A percentile compares a stretch with the other conserved stretches of the same genome.
Evolutionary conservation across 306 rosid species (phyloP).

Genomic region (Purshia tridentata): DNA sequence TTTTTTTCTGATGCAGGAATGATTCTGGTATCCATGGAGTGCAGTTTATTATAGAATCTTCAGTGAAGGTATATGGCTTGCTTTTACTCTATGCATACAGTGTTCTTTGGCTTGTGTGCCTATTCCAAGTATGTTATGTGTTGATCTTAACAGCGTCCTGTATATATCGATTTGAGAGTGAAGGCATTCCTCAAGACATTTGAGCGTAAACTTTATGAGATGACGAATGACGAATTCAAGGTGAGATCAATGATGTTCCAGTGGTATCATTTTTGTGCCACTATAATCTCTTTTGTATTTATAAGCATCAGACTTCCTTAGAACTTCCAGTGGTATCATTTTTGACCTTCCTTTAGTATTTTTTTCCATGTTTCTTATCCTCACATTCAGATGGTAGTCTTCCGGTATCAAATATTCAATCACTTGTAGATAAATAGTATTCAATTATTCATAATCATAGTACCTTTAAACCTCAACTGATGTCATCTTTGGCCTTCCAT

Average conservation of each 20-base stretch:
- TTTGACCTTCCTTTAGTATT: background rate
- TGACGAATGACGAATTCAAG: conserved; percentile 86
- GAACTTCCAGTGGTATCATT: background rate
- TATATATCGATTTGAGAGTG: conserved; percentile 68
- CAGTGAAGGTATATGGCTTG: conserved; percentile 62
- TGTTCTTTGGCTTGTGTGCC: conserved; percentile 14
- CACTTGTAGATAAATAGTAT: background rate
- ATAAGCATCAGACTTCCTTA: background rate
- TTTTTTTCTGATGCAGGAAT: conserved; percentile 47
- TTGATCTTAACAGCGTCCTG: conserved; percentile 61
- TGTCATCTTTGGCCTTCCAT: background rate
- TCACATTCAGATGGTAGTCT: background rate
- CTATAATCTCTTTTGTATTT: background rate
- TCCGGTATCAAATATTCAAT: background rate
- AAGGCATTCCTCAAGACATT: conserved; percentile 76
- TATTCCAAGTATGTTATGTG: conserved; percentile 17
- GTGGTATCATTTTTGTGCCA: background rate
- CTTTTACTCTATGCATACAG: background rate
- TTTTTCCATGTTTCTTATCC: background rate
- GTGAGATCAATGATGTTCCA: conserved; percentile 35
- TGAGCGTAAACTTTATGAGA: conserved; percentile 66
- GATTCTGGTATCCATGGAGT: conserved; percentile 77
- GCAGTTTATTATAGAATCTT: conserved; percentile 81
- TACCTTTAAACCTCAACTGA: too few species aligned
- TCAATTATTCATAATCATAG: too few species aligned